phyloP scores from a whole-genome alignment of 1,284 basidiomycete species.

The Calocybe gambosa region DNA sequence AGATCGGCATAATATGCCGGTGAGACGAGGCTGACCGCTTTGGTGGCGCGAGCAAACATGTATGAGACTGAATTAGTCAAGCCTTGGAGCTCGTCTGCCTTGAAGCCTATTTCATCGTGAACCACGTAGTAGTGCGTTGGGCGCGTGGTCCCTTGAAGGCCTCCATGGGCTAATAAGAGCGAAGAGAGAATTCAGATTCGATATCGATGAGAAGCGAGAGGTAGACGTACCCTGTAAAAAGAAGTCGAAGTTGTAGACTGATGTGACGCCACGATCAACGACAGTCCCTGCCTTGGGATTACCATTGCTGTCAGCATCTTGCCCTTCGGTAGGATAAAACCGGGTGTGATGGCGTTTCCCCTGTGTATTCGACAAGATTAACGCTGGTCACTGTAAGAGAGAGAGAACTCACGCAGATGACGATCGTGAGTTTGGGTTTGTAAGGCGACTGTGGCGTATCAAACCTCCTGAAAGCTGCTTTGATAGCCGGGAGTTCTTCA shows the following conservation, averaged over 20 bases:
- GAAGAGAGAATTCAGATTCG: not conserved
- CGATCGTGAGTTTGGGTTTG: conserved; percentile 64
- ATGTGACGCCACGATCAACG: conserved; percentile 64
- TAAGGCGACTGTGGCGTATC: conserved; percentile 41
- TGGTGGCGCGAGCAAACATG: conserved; percentile 74
- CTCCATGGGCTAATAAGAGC: conserved; percentile 47
- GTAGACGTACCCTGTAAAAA: conserved; percentile 50
- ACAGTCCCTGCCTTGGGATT: conserved; percentile 73
- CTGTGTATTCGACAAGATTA: conserved; percentile 14
- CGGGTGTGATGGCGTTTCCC: conserved; percentile 80
- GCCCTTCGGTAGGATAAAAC: conserved; percentile 62
- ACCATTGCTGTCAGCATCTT: conserved; percentile 51
- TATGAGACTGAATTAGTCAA: conserved; percentile 63
- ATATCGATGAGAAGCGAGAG: not conserved
- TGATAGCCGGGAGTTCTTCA: conserved; percentile 63
- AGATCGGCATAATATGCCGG: conserved; percentile 75
- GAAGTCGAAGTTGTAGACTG: conserved; percentile 72
- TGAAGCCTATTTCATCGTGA: conserved; percentile 65
- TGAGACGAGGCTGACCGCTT: conserved; percentile 72
- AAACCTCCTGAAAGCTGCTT: conserved; percentile 51
- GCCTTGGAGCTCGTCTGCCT: conserved; percentile 58
- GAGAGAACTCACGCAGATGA: conserved; percentile 48
- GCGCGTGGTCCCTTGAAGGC: conserved; percentile 56
- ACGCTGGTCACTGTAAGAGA: not conserved
- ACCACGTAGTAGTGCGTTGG: conserved; percentile 78